Base-by-base conservation (phyloP, 2,329 filamentous ascomycete genomes). In the Botrytis pseudocinerea region DNA sequence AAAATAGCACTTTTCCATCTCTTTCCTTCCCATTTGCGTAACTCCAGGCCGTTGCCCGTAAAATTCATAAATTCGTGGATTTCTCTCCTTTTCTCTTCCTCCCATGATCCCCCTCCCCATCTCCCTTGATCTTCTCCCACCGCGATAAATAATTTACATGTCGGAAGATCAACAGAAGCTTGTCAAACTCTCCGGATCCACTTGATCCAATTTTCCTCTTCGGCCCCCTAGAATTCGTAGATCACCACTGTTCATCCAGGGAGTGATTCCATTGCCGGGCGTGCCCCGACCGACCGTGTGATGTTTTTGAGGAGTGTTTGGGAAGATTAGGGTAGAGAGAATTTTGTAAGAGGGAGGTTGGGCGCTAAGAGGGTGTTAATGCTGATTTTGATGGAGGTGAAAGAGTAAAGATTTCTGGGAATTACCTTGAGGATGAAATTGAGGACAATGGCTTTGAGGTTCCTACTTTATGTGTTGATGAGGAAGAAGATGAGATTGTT, bases 121-220 rank as follows among this genome's bases (percentile, higher is more conserved):
- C 51, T 28, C 51, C n/a, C n/a, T 28, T n/a, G 0, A 57, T 57
- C n/a, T 8, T 18, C 14, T 18, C 51, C 0, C 51, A 32, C 28
- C n/a, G n/a, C 51, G n/a, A 28, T 18, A 6, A 32, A 28, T 28
- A 32, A 57, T 57, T 32, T 14, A 32, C n/a, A 18, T 28, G 6
- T 4, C 14, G n/a, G 14, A 57, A 57, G 12, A 10, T 57, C 48
- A 54, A 68, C 35, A 51, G 16, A 68, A 68, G 57, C 64, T 51
- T 35, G 64, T 68, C 48, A 68, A 68, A 46, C 64, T 68, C 35
- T 68, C 64, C 35, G 64, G 64, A 68, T 68, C 64, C 46, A 68
- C 64, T 38, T 68, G 64, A 54, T 68, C 64, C 32, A 68, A 12
- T 35, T 68, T 68, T 14, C 64, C 64, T 22, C 35, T 40, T 22